Percentiles rank a stretch among this genome's conserved stretches.
These are phyloP conservation scores for Entomortierella beljakovae DNA, from an alignment of 192 early-diverging fungal genomes.

Conservation along the genomic window DNA sequence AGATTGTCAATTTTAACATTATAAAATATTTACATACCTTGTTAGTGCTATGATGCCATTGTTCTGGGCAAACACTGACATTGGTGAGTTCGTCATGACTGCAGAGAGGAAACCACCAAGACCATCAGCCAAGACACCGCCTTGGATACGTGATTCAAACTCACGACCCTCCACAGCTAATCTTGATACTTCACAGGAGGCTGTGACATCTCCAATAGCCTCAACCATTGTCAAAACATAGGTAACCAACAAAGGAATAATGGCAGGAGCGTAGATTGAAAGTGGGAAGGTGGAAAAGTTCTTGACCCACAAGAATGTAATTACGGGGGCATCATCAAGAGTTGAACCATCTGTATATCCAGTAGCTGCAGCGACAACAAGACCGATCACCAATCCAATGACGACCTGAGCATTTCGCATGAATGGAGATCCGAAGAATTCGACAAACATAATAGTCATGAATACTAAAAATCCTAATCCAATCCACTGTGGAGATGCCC, in stretches of 20 bases:
- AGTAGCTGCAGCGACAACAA: conserved; percentile 63
- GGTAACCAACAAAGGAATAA: conserved; percentile 63
- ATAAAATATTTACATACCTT: conserved; percentile 29
- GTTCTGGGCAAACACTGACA: conserved; percentile 68
- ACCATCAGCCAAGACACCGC: conserved; percentile 68
- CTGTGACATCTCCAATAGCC: conserved; percentile 65
- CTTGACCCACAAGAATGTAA: conserved; percentile 68
- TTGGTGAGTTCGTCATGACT: conserved; percentile 62
- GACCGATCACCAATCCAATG: conserved; percentile 60
- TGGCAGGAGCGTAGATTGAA: conserved; percentile 60
- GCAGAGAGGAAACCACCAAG: conserved; percentile 61
- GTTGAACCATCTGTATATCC: conserved; percentile 58
- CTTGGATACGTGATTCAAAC: conserved; percentile 64
- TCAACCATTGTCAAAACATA: conserved; percentile 59
- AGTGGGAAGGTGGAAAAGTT: conserved; percentile 62
- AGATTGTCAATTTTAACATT: neutral
- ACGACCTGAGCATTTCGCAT: conserved; percentile 66
- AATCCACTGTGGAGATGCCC: conserved; percentile 63
- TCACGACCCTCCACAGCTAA: conserved; percentile 61
- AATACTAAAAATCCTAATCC: conserved; percentile 64
- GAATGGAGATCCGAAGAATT: conserved; percentile 65
- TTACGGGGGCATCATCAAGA: conserved; percentile 54
- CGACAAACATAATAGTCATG: conserved; percentile 63
- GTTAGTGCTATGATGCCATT: conserved; percentile 67
- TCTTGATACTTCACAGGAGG: conserved; percentile 64